Conservation (phyloP, 768 basidiomycete genomes). For the Lyophyllum atratum region DNA sequence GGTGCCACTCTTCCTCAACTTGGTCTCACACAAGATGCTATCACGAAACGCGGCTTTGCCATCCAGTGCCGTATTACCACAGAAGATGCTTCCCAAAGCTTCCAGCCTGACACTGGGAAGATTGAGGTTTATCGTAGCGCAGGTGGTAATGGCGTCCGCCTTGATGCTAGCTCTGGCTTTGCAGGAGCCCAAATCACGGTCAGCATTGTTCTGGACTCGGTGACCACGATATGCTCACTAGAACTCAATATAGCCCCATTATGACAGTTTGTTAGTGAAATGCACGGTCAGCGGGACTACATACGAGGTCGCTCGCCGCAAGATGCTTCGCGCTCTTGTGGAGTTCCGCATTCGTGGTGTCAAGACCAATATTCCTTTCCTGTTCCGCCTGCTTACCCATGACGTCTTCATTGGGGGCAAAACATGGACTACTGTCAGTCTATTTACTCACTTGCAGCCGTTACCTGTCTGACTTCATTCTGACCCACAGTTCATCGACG, state of each 20-base stretch:
- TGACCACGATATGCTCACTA: neutral
- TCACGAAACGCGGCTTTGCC: slow-evolving; percentile 94
- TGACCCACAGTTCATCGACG: slow-evolving; percentile 86
- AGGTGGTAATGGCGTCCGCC: slow-evolving; percentile 96
- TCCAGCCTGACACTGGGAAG: slow-evolving; percentile 99
- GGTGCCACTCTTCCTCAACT: slow-evolving; percentile 95
- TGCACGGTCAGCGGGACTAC: slow-evolving; percentile 95
- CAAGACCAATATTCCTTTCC: slow-evolving; percentile 99
- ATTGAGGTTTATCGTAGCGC: slow-evolving; percentile 99
- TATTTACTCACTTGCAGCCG: neutral
- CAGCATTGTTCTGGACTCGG: slow-evolving; percentile 11
- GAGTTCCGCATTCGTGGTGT: slow-evolving; percentile 99
- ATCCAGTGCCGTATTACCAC: slow-evolving; percentile 99
- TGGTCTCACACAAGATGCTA: slow-evolving; percentile 93
- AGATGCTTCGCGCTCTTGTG: slow-evolving; percentile 99
- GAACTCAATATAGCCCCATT: slow-evolving; percentile 74
- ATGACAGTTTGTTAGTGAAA: slow-evolving; percentile 97
- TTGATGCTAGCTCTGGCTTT: slow-evolving; percentile 96
- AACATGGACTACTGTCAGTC: slow-evolving; percentile 87
- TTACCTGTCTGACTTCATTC: neutral
- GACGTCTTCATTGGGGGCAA: slow-evolving; percentile 95
- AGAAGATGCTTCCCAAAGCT: slow-evolving; percentile 87
- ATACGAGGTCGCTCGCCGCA: slow-evolving; percentile 96
- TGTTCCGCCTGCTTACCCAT: slow-evolving; percentile 96
- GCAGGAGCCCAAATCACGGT: slow-evolving; percentile 99